These are phyloP conservation scores for Entomortierella chlamydospora DNA, from an alignment of 192 early-diverging fungal genomes.

Conservation along the genomic window DNA sequence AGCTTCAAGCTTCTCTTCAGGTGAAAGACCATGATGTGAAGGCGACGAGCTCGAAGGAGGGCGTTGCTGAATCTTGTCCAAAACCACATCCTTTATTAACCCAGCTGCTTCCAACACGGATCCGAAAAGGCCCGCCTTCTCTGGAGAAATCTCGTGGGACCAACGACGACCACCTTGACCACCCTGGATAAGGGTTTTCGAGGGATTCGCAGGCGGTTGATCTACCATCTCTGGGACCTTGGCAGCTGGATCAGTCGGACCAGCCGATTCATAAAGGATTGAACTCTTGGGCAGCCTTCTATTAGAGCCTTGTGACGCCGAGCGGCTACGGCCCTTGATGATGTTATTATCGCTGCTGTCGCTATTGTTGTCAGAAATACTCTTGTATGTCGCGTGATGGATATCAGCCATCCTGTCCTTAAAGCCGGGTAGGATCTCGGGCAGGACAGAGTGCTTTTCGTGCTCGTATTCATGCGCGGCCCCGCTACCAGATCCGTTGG, in stretches of 20 bases:
- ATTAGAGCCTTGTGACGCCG: too few relatives aligned
- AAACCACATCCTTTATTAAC: slow-evolving; percentile 38
- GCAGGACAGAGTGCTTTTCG: slow-evolving; percentile 40
- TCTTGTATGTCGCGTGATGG: slow-evolving; percentile 31
- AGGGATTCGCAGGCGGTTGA: background rate
- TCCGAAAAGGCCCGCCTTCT: slow-evolving; percentile 43
- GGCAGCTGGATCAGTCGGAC: slow-evolving; percentile 8
- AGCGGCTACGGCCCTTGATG: background rate
- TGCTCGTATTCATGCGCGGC: slow-evolving; percentile 21
- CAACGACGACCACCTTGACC: slow-evolving; percentile 41
- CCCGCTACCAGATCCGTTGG: background rate
- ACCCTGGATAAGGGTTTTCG: slow-evolving; percentile 31
- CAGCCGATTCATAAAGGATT: slow-evolving; percentile 47
- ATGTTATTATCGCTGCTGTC: background rate
- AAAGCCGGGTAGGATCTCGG: slow-evolving; percentile 46
- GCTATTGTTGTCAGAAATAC: slow-evolving; percentile 11
- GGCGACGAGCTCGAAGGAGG: background rate
- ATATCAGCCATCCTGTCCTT: slow-evolving; percentile 43
- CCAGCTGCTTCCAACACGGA: slow-evolving; percentile 26
- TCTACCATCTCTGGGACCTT: background rate
- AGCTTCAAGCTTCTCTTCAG: slow-evolving; percentile 26
- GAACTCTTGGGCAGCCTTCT: slow-evolving; percentile 31
- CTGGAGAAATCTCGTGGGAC: slow-evolving; percentile 51
- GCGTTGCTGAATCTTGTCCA: slow-evolving; percentile 44
- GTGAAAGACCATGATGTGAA: background rate